Percentiles rank a stretch among this genome's conserved stretches.
These are phyloP conservation scores for Apiospora phragmitis DNA, from an alignment of 2,329 filamentous ascomycete species.

Conservation along the genomic window DNA sequence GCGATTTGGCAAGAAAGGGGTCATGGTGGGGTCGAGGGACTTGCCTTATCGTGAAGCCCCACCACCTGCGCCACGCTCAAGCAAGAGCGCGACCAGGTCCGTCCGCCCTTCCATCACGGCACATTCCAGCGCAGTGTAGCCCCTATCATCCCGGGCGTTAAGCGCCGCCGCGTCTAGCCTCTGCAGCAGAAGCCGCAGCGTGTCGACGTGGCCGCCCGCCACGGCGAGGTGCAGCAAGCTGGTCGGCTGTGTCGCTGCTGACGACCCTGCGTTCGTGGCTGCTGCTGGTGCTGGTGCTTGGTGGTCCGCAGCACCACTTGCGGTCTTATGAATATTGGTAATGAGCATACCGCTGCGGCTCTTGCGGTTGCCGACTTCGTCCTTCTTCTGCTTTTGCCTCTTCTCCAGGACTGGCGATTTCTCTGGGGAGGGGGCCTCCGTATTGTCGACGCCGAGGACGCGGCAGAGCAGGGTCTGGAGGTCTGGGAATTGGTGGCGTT, in stretches of 20 bases:
- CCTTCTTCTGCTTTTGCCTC: background rate
- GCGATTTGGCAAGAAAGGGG: background rate
- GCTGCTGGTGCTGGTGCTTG: background rate
- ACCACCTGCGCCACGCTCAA: slow-evolving; percentile 29
- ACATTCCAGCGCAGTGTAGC: slow-evolving; percentile 34
- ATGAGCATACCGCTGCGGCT: slow-evolving; percentile 20
- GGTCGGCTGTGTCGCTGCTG: background rate
- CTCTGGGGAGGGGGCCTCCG: background rate
- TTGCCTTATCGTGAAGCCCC: background rate
- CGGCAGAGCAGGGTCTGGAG: background rate
- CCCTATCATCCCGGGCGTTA: slow-evolving; percentile 29
- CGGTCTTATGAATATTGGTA: slow-evolving; percentile 14
- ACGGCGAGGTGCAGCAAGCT: slow-evolving; percentile 32
- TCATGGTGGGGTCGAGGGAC: background rate
- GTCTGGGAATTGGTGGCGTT: background rate
- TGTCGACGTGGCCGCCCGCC: slow-evolving; percentile 31
- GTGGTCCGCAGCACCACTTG: background rate
- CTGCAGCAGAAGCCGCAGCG: slow-evolving; percentile 29
- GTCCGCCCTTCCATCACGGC: slow-evolving; percentile 32
- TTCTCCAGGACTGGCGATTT: background rate
- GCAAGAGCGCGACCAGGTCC: slow-evolving; percentile 33
- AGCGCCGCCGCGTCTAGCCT: slow-evolving; percentile 29
- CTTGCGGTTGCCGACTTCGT: slow-evolving; percentile 17
- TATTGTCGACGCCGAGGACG: background rate
- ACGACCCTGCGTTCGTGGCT: slow-evolving; percentile 27